phyloP scores from a whole-genome alignment of 192 early-diverging fungal species.

The Entomortierella parvispora region DNA sequence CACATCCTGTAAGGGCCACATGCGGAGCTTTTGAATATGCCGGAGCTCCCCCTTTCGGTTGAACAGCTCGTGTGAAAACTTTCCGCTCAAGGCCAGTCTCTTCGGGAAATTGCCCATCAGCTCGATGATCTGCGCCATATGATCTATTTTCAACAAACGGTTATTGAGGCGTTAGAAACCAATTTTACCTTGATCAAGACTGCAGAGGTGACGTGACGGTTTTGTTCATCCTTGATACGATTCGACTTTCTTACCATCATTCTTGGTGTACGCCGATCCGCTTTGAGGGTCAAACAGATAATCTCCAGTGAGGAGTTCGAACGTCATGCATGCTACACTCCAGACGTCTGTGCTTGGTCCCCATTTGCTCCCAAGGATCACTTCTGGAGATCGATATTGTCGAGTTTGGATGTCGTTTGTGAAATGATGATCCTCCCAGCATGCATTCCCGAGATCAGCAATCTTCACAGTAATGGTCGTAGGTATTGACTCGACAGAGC shows the following conservation, averaged over 20 bases:
- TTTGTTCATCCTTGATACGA: no score
- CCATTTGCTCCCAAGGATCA: conserved; percentile 90
- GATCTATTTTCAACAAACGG: conserved; percentile 80
- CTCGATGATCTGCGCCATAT: conserved; percentile 97
- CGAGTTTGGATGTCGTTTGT: conserved; percentile 97
- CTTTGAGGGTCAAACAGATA: conserved; percentile 96
- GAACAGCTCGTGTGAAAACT: conserved; percentile 88
- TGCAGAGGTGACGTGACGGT: no score
- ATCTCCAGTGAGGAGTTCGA: conserved; percentile 94
- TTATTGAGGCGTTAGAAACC: no score
- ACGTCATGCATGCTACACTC: conserved; percentile 93
- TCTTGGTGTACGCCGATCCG: conserved; percentile 84
- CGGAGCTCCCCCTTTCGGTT: conserved; percentile 89
- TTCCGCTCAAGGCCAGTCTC: conserved; percentile 82
- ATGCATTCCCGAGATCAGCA: conserved; percentile 96
- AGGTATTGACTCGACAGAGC: neutral
- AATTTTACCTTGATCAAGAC: no score
- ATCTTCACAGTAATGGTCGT: conserved; percentile 84
- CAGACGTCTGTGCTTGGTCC: conserved; percentile 90
- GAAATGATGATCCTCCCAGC: conserved; percentile 96
- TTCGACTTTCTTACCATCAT: no score
- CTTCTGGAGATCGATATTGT: conserved; percentile 96
- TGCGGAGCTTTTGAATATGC: conserved; percentile 87
- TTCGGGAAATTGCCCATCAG: conserved; percentile 88
- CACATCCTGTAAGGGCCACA: conserved; percentile 85